These are phyloP conservation scores for Sporothrix sp. DNA, from an alignment of 2,329 filamentous ascomycete species.

Conservation along the genomic window DNA sequence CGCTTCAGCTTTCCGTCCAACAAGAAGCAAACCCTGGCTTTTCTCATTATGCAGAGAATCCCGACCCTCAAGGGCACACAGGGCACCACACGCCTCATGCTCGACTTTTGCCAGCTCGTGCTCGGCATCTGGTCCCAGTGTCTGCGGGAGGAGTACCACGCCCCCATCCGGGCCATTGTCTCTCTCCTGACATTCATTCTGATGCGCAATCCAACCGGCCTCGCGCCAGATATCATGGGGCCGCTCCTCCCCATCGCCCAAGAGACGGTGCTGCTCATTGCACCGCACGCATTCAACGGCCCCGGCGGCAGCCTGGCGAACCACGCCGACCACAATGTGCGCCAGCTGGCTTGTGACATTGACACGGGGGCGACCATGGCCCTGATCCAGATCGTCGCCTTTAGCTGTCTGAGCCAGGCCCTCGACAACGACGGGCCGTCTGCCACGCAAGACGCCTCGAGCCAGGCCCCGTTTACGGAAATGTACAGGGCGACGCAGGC, in stretches of 20 bases:
- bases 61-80: conserved; percentile 42
- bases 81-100: conserved; percentile 45
- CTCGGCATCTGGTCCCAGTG: conserved; percentile 61
- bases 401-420: conserved; percentile 41
- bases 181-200: conserved; percentile 56
- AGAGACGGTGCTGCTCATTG: conserved; percentile 50
- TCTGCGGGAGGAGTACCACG: conserved; percentile 51
- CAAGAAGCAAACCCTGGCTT: conserved; percentile 54
- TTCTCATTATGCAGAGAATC: conserved; percentile 58
- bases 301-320: conserved; percentile 37
- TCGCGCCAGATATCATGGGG: conserved; percentile 50
- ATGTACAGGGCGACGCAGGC: conserved; percentile 24
- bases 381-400: conserved; percentile 53
- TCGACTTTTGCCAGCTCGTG: conserved; percentile 54
- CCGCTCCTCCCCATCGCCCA: conserved; percentile 46
- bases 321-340: conserved; percentile 32
- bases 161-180: conserved; percentile 55
- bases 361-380: conserved; percentile 54
- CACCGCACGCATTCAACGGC: conserved; percentile 45
- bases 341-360: conserved; percentile 44
- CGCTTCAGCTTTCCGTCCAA: conserved; percentile 56
- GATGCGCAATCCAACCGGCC: conserved; percentile 47
- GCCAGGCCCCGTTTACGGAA: conserved; percentile 19
- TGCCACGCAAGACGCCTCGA: conserved; percentile 1
- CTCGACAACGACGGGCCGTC: conserved; percentile 20